Evolutionary conservation across 169 alveolate species (phyloP).

Genomic region (Amoebophrya sp.): DNA sequence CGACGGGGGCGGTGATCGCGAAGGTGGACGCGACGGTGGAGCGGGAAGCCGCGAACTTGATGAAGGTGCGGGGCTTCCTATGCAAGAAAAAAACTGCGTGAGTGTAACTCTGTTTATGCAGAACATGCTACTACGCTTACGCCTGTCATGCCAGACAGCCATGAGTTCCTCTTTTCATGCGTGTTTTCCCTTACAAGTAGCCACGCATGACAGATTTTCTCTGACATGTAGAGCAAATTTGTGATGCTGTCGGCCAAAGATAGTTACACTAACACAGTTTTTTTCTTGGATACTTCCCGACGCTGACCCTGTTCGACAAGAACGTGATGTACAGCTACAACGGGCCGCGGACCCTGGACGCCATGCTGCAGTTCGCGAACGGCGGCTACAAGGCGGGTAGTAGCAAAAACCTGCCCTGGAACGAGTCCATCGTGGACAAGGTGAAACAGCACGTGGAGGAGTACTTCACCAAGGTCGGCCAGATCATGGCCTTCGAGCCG

Average conservation of each 20-base stretch:
- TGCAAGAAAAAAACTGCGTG: too few relatives aligned
- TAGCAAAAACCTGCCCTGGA: background rate
- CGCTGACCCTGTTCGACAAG: background rate
- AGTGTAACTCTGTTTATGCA: too few relatives aligned
- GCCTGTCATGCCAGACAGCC: too few relatives aligned
- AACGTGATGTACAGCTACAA: background rate
- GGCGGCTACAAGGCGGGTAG: background rate
- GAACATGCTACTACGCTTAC: too few relatives aligned
- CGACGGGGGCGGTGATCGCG: background rate
- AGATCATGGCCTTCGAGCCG: background rate
- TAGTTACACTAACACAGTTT: too few relatives aligned
- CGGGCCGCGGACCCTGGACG: background rate
- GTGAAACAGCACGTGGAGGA: background rate
- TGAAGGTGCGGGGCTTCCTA: background rate
- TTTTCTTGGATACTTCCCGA: background rate
- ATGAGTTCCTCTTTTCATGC: too few relatives aligned
- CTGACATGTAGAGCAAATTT: too few relatives aligned
- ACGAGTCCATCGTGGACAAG: background rate
- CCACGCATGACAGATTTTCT: too few relatives aligned
- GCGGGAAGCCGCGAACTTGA: background rate
- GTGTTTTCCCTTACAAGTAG: too few relatives aligned
- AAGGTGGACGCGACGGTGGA: conserved; percentile 27
- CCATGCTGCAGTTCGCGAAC: background rate
- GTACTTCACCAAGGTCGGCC: background rate
- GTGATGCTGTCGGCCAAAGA: too few relatives aligned